Base-by-base conservation (phyloP, 768 basidiomycete genomes). In the Hygrophoropsis aurantiaca region DNA sequence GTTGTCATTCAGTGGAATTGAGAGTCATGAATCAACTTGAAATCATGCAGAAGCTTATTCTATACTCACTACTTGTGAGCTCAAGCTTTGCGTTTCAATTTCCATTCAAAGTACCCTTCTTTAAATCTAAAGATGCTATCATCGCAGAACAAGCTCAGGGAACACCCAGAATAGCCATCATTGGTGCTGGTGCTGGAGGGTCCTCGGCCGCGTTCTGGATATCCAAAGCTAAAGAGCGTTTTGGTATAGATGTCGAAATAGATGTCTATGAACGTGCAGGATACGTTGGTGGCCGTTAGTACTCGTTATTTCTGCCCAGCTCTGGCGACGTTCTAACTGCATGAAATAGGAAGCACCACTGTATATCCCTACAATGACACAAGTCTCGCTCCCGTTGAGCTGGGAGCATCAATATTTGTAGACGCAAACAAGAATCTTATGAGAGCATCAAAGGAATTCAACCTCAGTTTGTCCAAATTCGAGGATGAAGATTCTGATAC, bases 331-430 rank as follows among this genome's bases (percentile, higher is more conserved):
- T 56, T 49, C 27, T 30, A 39, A 37, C 32, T 33, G 32, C 19
- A 43, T 45, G 11, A 19, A 19, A 16, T 57, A 94, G 91, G 92
- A 36, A 89, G 85, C 62, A 92, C 82, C 10, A 73, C 74, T 7
- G 84, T 94, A 4, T 75, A 86, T 54, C 92, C 92, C 5, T 82
- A 92, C 61, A 67, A 68, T 40, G 77, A 84, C 52, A 61, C 68
- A 4, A 74, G 68, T 37, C 72, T 86, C 15, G 74, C 75, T 20
- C 80, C 84, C 19, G 67, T 90, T 20, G 94, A 97, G 59, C 73
- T 94, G 1, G 94, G 94, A 0, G 94, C 85, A 0, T 86, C 84
- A n/a, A 85, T 94, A 46, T 97, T 94, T 58, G 85, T 94, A 11
- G 55, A 77, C 46, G 78, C 74, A 4, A 93, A 97, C 70, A 83